Base-by-base conservation (phyloP, 2,329 filamentous ascomycete genomes). In the Pseudogymnoascus sp. region DNA sequence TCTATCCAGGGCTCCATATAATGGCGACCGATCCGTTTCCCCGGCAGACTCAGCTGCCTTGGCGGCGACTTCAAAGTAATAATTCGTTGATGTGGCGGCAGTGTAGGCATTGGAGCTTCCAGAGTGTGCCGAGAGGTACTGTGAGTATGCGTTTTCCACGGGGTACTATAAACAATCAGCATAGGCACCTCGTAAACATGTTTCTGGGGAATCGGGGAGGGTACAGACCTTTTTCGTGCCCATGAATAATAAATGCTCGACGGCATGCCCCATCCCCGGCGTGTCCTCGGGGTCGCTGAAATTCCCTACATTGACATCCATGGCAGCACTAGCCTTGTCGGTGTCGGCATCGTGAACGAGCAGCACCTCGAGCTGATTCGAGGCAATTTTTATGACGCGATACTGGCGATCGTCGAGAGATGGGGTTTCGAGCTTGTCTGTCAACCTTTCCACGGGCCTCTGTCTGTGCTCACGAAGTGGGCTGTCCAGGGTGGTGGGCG, bases 71-170 rank as follows among this genome's bases (percentile, higher is more conserved):
- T 99, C 95, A 75, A 99, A 99, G 78, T 90, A 98, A 79, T 96
- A 99, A 78, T 98, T 98, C 68, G 95, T 99, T 62, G 93, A 96
- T 1, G 92, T 96, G 4, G 90, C 82, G 14, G 90, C 92, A 1
- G 95, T 99, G 76, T 96, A 98, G 63, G 95, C 95, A 75, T 99
- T 99, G 28, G 93, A 96, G 73, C 89, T 87, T 63, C 95, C 95
- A 8, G 92, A 96, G 75, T 97, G 89, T 65, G 90, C 84, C 62
- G 92, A 90, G 63, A 99, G 85, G 75, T 96, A 99, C 74, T 93
- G 89, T 72, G 91, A 92, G 80, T 99, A 99, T 68, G 90, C 93
- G 76, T 99, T 98, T 78, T 97, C 93, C 74, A 88, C 85, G 0
- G 95, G 95, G 73, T 95, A 99, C 85, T 89, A 72, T 66, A 57